Percentiles rank a stretch among this genome's conserved stretches.
phyloP scores from a whole-genome alignment of 2,329 filamentous ascomycete genomes.

The Aspergillus pseudoglaucus region DNA sequence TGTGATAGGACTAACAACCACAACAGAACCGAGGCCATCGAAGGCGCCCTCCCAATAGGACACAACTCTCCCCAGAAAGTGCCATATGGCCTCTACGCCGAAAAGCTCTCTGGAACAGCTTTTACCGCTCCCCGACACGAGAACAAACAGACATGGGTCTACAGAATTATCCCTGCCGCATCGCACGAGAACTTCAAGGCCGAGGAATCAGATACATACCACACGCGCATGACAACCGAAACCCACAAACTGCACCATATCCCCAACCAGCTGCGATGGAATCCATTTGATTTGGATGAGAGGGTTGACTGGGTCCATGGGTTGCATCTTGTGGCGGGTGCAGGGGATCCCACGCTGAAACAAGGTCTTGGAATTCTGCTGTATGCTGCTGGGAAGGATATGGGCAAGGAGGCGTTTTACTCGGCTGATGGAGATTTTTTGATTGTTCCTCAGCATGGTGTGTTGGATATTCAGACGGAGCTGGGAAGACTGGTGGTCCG shows the following conservation, averaged over 20 bases:
- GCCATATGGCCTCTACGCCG: conserved; percentile 71
- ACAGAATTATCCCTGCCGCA: conserved; percentile 61
- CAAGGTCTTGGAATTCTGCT: conserved; percentile 72
- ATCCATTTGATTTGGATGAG: conserved; percentile 67
- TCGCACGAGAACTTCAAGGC: conserved; percentile 49
- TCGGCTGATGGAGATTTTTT: conserved; percentile 75
- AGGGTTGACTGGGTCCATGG: conserved; percentile 62
- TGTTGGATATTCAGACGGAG: conserved; percentile 70
- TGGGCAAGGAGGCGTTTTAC: conserved; percentile 76
- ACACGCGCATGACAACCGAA: conserved; percentile 37
- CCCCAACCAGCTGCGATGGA: conserved; percentile 76
- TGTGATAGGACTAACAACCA: conserved; percentile 8
- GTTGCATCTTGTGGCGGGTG: conserved; percentile 67
- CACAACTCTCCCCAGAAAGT: conserved; percentile 79
- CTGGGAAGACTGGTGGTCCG: conserved; percentile 68
- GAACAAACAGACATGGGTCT: conserved; percentile 67
- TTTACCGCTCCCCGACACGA: conserved; percentile 64
- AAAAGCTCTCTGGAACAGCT: conserved; percentile 67
- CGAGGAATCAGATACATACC: conserved; percentile 40
- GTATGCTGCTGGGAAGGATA: conserved; percentile 71
- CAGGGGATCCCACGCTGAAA: conserved; percentile 74
- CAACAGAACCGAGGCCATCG: conserved; percentile 65
- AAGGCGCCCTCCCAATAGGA: conserved; percentile 65
- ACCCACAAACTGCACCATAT: conserved; percentile 61
- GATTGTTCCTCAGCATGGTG: conserved; percentile 68